Evolutionary conservation across 1,284 basidiomycete species (phyloP).

Genomic region (Puccinia novopanici): DNA sequence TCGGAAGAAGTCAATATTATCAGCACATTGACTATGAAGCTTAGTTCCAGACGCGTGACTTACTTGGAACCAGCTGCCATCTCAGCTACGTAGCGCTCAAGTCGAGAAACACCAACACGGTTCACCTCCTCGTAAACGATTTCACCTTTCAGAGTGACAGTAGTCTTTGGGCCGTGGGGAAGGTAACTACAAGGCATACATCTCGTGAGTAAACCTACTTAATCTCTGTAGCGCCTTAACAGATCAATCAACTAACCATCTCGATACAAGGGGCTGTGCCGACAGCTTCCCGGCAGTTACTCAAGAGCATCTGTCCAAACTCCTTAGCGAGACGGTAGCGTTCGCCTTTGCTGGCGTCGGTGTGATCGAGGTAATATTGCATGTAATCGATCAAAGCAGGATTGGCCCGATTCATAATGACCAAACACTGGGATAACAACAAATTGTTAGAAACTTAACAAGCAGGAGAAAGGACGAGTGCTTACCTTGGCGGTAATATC

Average conservation of each 20-base stretch:
- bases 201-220: conserved; percentile 40
- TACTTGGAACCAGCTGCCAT: conserved; percentile 89
- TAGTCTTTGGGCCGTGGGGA: conserved; percentile 97
- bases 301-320: conserved; percentile 92
- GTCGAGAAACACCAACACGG: conserved; percentile 90
- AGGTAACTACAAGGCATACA: conserved; percentile 71
- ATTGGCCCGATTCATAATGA: conserved; percentile 95
- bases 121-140: conserved; percentile 93
- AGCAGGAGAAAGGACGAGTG: not conserved
- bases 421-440: conserved; percentile 82
- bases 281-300: conserved; percentile 85
- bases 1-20: conserved; percentile 53
- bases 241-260: conserved; percentile 69
- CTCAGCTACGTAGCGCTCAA: conserved; percentile 84
- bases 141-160: conserved; percentile 88
- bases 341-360: conserved; percentile 79
- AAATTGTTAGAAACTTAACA: conserved; percentile 63
- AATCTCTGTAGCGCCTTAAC: conserved; percentile 43
- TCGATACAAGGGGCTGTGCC: conserved; percentile 81
- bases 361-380: conserved; percentile 88
- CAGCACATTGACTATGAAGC: conserved; percentile 62
- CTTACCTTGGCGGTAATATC: conserved; percentile 55
- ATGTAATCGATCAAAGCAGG: conserved; percentile 83
- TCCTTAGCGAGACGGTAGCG: conserved; percentile 92
- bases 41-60: conserved; percentile 10